Evolutionary conservation across 257 asterid genomes (phyloP), one percentile per base, ranked within the genome.

Genomic region (Penstemon barbatus): DNA sequence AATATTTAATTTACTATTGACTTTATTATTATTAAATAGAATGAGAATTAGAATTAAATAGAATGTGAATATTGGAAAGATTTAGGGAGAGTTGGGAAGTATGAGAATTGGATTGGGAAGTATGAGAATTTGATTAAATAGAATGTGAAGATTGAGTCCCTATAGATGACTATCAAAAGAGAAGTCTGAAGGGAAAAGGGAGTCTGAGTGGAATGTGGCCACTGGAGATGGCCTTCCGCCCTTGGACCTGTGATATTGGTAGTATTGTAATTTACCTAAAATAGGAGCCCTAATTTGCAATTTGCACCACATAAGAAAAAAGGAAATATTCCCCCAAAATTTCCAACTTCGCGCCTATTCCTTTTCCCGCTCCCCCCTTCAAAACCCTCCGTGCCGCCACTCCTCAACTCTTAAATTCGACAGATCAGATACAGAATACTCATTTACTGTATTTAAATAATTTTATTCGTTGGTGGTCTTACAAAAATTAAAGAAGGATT

Each of bases 341-440:
- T 75, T 71, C 79, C 57, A 36, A 61, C 46, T 74, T 84, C 58
- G 85, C 88, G 88, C 84, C 76, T 46, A 64, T 67, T 72, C 61
- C 57, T 56, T 71, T 77, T 76, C 86, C 84, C 84, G 64, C 83
- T 58, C 57, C 12, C 1, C 37, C 6, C 57, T 45, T 4, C 12
- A 54, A 70, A 66, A 70, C 73, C 79, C 77, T 15, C 11, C 64
- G 6, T 7, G 2, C 48, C 9, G 3, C 48, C 44, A 4, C 53
- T 0, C 65, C 49, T 4, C 38, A 4, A 51, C 0, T 65, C 5
- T 5, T 33, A 1, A 8, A 10, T 0, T 42, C 10, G 8, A 3
- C 33, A 38, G 11, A 73, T 49, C 13, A 65, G 33, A 37, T 12
- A 57, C 70, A 58, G 11, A 25, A 2, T 10, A n/a, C 5, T 18